Conservation (phyloP, 345 rosid genomes). For the Camelina neglecta region DNA sequence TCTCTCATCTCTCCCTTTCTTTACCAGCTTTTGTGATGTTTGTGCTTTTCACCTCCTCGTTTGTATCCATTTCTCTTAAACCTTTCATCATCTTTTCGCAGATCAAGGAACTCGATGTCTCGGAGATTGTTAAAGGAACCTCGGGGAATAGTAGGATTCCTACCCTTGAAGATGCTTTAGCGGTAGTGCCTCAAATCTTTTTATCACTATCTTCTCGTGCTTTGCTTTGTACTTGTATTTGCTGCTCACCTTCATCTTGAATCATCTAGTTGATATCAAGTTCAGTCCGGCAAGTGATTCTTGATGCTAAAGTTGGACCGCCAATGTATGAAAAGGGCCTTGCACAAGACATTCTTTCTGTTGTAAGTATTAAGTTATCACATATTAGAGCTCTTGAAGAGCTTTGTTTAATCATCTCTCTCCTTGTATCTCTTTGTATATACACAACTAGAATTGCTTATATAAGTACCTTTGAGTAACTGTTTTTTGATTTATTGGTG, state of each 20-base stretch:
- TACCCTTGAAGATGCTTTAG: slow-evolving; percentile 79
- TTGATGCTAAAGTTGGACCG: slow-evolving; percentile 96
- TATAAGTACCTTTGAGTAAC: not conserved
- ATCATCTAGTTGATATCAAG: slow-evolving; percentile 62
- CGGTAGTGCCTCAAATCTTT: slow-evolving; percentile 48
- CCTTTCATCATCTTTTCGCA: slow-evolving; percentile 44
- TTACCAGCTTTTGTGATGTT: slow-evolving; percentile 20
- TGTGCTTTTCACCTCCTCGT: slow-evolving; percentile 4
- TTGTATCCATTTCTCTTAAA: not conserved
- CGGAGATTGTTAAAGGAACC: slow-evolving; percentile 47
- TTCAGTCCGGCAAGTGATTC: slow-evolving; percentile 74
- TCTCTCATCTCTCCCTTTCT: slow-evolving; percentile 45
- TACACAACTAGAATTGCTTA: not conserved
- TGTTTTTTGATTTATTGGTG: not conserved
- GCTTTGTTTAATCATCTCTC: not conserved
- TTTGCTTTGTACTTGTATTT: slow-evolving; percentile 28
- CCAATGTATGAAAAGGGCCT: slow-evolving; percentile 85
- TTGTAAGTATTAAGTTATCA: slow-evolving; percentile 54
- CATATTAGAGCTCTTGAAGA: not conserved
- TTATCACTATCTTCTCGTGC: slow-evolving; percentile 8
- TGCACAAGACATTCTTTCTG: slow-evolving; percentile 77
- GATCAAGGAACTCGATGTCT: slow-evolving; percentile 62
- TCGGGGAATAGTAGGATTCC: slow-evolving; percentile 57
- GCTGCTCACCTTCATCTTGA: slow-evolving; percentile 18
- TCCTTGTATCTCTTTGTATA: slow-evolving; percentile 10